A percentile compares a stretch with the other conserved stretches of the same genome.
Conservation (phyloP, 495 filamentous ascomycete species). For the Tuber aestivum region DNA sequence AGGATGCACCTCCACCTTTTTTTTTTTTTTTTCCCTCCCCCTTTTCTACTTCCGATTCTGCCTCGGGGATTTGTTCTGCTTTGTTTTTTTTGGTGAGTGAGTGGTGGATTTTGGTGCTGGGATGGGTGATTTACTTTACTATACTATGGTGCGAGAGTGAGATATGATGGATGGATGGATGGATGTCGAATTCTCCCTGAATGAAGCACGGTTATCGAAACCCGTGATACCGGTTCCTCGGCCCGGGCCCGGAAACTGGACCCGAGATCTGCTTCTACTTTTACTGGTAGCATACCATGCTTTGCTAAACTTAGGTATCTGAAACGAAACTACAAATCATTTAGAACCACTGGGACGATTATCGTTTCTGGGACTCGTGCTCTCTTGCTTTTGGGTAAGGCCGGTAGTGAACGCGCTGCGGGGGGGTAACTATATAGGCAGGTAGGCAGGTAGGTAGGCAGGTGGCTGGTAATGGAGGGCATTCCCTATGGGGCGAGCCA, state of each 20-base stretch:
- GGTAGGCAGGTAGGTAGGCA: not conserved
- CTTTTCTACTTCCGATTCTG: not conserved
- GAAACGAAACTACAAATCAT: not conserved
- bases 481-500: not conserved
- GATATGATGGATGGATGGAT: not conserved
- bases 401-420: not conserved
- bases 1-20: not conserved
- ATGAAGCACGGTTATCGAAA: not conserved
- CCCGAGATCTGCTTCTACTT: not conserved
- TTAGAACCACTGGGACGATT: not conserved
- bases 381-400: not conserved
- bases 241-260: not conserved
- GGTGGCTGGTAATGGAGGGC: not conserved
- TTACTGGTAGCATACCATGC: not conserved
- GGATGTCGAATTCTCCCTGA: not conserved
- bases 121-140: not conserved
- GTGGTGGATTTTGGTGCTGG: not conserved
- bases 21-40: too few relatives aligned
- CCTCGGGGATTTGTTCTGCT: not conserved
- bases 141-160: not conserved
- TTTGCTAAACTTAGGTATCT: not conserved
- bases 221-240: not conserved
- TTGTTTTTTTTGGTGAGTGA: not conserved
- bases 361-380: not conserved
- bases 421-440: not conserved